Conservation (phyloP, 2,329 filamentous ascomycete genomes). For the Thermothelomyces thermophilus region DNA sequence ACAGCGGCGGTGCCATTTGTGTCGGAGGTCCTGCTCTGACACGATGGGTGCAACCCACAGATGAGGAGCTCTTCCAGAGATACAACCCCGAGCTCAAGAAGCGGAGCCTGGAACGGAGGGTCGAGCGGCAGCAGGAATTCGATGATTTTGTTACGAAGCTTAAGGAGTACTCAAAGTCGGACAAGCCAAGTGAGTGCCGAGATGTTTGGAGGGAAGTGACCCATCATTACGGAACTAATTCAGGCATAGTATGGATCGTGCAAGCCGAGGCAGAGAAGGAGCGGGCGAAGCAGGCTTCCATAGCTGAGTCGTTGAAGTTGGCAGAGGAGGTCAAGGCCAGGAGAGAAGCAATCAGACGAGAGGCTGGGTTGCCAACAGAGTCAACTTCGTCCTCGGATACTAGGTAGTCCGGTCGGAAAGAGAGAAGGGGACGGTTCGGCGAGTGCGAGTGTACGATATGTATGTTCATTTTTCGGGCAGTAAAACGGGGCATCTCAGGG, state of each 20-base stretch:
- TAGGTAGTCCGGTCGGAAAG: background rate
- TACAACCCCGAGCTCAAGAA: constrained; percentile 96
- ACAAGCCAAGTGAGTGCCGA: constrained; percentile 73
- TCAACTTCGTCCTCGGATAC: constrained; percentile 24
- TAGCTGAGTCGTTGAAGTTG: constrained; percentile 32
- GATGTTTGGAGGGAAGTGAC: too few species aligned
- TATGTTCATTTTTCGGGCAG: background rate
- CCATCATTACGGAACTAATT: background rate
- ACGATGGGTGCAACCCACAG: constrained; percentile 71
- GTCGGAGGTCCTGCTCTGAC: constrained; percentile 83
- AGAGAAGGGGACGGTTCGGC: background rate
- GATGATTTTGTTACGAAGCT: constrained; percentile 77
- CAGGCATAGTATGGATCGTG: constrained; percentile 42
- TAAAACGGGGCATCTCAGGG: background rate
- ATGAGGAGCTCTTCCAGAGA: constrained; percentile 84
- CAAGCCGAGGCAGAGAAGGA: constrained; percentile 42
- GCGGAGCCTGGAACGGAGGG: constrained; percentile 71
- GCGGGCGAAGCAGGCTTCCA: constrained; percentile 33
- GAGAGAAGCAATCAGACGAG: constrained; percentile 44
- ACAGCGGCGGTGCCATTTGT: constrained; percentile 63
- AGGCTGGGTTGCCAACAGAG: constrained; percentile 39
- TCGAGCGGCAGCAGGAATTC: constrained; percentile 75
- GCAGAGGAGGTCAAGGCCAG: constrained; percentile 38
- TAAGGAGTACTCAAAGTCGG: constrained; percentile 84
- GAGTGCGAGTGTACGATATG: constrained; percentile 9